These are phyloP conservation scores for Kodamaea hsintzibuensis DNA, from an alignment of 805 yeast species.

Conservation along the genomic window DNA sequence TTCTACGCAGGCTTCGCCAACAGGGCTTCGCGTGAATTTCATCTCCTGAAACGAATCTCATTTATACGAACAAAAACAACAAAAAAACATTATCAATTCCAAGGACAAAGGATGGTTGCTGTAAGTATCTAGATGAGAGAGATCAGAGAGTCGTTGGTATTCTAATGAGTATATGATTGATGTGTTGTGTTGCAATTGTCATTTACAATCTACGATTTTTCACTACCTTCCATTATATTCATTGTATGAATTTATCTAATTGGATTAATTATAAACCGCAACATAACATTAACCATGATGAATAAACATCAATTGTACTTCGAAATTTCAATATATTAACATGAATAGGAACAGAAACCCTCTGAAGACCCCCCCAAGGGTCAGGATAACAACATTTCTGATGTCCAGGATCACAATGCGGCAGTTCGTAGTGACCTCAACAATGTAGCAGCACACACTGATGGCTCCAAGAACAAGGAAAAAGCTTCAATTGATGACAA, in stretches of 20 bases:
- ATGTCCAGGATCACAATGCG: constrained; percentile 15
- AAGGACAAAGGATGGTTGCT: constrained; percentile 3
- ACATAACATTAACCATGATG: background rate
- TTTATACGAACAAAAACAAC: constrained; percentile 1
- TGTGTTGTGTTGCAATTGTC: too few relatives aligned
- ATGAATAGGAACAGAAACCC: background rate
- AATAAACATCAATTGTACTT: background rate
- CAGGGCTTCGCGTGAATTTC: constrained; percentile 4
- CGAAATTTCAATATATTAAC: background rate
- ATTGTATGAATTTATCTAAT: too few relatives aligned
- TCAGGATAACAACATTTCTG: constrained; percentile 11
- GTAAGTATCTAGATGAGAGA: background rate
- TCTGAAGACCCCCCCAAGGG: constrained; percentile 5
- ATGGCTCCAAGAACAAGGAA: constrained; percentile 3
- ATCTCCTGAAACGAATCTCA: background rate
- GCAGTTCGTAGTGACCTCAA: constrained; percentile 7
- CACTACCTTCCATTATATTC: too few relatives aligned
- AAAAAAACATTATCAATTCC: constrained; percentile 1
- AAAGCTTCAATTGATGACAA: background rate
- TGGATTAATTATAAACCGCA: too few relatives aligned
- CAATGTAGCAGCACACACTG: background rate
- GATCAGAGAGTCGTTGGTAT: too few relatives aligned
- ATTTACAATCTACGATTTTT: too few relatives aligned
- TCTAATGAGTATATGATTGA: too few relatives aligned
- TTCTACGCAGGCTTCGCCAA: constrained; percentile 4